Percentiles rank a stretch among this genome's conserved stretches.
Evolutionary conservation across 2,329 filamentous ascomycete species (phyloP).

Genomic region (Lasiodiplodia theobromae): DNA sequence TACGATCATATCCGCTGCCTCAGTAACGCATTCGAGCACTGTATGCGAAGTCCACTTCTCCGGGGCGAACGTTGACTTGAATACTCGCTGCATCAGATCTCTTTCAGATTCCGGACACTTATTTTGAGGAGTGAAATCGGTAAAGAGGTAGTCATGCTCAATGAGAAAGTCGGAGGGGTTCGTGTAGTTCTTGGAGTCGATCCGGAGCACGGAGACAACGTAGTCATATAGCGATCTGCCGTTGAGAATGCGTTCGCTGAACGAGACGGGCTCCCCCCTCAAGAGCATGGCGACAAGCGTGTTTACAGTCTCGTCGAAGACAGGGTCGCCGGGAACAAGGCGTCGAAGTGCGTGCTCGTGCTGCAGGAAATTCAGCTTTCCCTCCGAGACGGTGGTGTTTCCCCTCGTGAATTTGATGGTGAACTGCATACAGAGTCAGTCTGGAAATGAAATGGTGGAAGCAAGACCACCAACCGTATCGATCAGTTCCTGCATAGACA

Average conservation of each 20-base stretch:
- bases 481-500: conserved; percentile 74
- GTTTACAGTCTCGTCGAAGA: conserved; percentile 47
- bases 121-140: conserved; percentile 1
- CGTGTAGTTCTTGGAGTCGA: conserved; percentile 65
- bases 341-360: conserved; percentile 64
- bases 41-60: conserved; percentile 8
- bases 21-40: neutral
- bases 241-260: conserved; percentile 29
- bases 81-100: conserved; percentile 3
- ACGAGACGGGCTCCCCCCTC: conserved; percentile 17
- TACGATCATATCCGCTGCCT: neutral
- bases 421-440: conserved; percentile 60
- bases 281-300: conserved; percentile 41
- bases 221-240: conserved; percentile 50
- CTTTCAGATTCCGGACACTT: neutral
- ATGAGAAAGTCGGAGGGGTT: conserved; percentile 63
- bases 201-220: conserved; percentile 52
- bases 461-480: conserved; percentile 61
- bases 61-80: neutral
- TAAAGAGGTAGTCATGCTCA: conserved; percentile 66
- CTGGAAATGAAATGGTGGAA: too few species aligned
- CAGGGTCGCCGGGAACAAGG: conserved; percentile 53
- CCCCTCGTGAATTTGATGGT: conserved; percentile 89
- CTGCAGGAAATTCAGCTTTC: conserved; percentile 84
- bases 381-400: conserved; percentile 80